These are phyloP conservation scores for Suillus sp. DNA, from an alignment of 768 basidiomycete genomes.

Conservation along the genomic window DNA sequence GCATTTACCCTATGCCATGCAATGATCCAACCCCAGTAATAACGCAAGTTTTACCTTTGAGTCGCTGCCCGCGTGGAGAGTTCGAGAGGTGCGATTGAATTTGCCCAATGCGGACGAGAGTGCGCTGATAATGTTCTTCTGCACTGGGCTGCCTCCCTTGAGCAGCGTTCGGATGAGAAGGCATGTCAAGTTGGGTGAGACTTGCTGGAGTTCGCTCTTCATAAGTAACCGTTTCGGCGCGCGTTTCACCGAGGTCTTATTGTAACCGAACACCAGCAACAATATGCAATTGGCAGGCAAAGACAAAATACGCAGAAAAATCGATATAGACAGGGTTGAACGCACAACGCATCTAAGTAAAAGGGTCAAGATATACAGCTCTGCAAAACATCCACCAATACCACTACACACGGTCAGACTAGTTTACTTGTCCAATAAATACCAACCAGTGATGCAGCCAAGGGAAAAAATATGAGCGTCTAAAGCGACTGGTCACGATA, in stretches of 20 bases:
- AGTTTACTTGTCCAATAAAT: background rate
- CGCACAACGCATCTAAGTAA: background rate
- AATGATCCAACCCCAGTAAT: conserved; percentile 87
- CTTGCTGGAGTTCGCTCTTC: background rate
- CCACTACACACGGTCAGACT: background rate
- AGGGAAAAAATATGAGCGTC: background rate
- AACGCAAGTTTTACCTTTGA: conserved; percentile 80
- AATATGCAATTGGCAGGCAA: background rate
- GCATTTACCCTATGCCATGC: conserved; percentile 81
- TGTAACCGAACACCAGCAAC: conserved; percentile 1
- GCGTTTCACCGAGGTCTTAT: background rate
- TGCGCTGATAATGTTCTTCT: conserved; percentile 61
- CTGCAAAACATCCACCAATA: background rate
- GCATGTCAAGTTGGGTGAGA: conserved; percentile 1
- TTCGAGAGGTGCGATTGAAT: conserved; percentile 68
- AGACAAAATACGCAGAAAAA: background rate
- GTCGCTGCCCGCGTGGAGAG: conserved; percentile 52
- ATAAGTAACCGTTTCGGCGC: background rate
- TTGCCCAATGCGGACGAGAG: conserved; percentile 64
- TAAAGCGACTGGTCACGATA: background rate
- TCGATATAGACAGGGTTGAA: background rate
- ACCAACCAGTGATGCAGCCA: conserved; percentile 1
- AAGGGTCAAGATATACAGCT: background rate
- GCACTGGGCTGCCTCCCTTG: conserved; percentile 21
- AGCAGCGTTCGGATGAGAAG: conserved; percentile 7